Base-by-base conservation (phyloP, 2,329 filamentous ascomycete species). In the Sporothrix brunneoviolacea region DNA sequence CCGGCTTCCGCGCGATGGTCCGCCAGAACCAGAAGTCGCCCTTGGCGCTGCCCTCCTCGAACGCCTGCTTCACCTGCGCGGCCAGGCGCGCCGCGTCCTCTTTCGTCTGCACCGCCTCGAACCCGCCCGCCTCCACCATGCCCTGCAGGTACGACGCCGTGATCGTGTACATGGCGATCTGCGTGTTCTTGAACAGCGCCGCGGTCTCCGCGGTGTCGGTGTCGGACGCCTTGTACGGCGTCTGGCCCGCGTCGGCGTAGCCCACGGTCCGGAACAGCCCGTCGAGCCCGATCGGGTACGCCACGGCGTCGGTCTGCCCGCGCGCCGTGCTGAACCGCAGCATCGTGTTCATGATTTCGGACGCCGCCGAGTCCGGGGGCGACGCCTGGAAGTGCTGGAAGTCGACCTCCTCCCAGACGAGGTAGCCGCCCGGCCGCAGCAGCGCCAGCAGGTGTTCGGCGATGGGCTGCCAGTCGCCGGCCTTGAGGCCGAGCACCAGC, bases 381-480 rank as follows among this genome's bases (percentile, higher is more conserved):
- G 15, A n/a, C 8, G 24, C 38, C 10, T 4, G 18, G 18, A 48
- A 45, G 12, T 36, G 18, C 13, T 21, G 8, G 7, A 45, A 12
- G 13, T 54, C 37, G 5, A 51, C 19, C 16, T 53, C 54, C 13
- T 55, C 51, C 54, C 54, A 55, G n/a, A 53, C 38, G 4, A 55
- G 32, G 35, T 18, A 49, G 19, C 54, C 54, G 5, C 54, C 54
- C 2, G 54, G 54, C 9, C 44, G 48, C 28, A 55, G 36, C 35
- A 55, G 45, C 18, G 43, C 10, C 10, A 22, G 19, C 22, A 50
- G 35, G 18, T 46, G 43, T 19, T 13, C 24, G 13, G 43, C 50
- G 15, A 50, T 8, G n/a, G 32, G 28, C 35, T 19, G 16, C 45
- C 44, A 49, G 36, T 55, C 53, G 37, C 12, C 28, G 4, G 22